phyloP scores from a whole-genome alignment of 2,329 filamentous ascomycete genomes.

The Colletotrichum camelliae region DNA sequence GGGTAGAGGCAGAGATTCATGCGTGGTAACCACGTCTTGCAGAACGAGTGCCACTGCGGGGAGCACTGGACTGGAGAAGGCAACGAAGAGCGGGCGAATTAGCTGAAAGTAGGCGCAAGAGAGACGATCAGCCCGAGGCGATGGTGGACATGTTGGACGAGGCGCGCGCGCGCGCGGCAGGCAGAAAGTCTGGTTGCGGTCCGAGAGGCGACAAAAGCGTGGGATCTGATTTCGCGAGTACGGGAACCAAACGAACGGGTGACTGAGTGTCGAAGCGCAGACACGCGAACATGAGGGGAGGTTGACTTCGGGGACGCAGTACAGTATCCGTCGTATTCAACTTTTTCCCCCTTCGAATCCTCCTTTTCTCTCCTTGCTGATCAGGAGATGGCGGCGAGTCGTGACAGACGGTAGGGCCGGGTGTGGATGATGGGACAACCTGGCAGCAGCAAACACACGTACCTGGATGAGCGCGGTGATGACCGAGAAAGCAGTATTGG shows the following conservation, averaged over 20 bases:
- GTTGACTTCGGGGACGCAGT: conserved; percentile 11
- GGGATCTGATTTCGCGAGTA: background rate
- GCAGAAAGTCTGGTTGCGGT: conserved; percentile 1
- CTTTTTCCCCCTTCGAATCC: background rate
- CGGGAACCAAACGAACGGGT: conserved; percentile 1
- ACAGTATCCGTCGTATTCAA: conserved; percentile 2
- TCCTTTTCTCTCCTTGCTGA: background rate
- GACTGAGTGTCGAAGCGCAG: conserved; percentile 3
- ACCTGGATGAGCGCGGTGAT: background rate
- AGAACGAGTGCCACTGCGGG: conserved; percentile 8
- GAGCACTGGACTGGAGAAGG: background rate
- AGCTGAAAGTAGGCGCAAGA: background rate
- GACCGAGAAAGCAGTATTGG: background rate
- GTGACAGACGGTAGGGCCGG: background rate
- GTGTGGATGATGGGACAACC: background rate
- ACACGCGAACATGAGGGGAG: conserved; percentile 13
- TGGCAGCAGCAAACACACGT: background rate
- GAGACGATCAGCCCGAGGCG: background rate
- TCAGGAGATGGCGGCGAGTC: conserved; percentile 1
- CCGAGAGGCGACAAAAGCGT: background rate
- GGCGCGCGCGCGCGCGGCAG: background rate
- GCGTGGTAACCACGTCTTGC: conserved; percentile 14
- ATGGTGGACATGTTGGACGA: background rate
- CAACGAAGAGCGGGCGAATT: background rate
- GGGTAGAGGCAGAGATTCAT: conserved; percentile 20